Percentiles rank a stretch among this genome's conserved stretches.
phyloP scores from a whole-genome alignment of 768 basidiomycete genomes.

The Tephrocybe sp. region DNA sequence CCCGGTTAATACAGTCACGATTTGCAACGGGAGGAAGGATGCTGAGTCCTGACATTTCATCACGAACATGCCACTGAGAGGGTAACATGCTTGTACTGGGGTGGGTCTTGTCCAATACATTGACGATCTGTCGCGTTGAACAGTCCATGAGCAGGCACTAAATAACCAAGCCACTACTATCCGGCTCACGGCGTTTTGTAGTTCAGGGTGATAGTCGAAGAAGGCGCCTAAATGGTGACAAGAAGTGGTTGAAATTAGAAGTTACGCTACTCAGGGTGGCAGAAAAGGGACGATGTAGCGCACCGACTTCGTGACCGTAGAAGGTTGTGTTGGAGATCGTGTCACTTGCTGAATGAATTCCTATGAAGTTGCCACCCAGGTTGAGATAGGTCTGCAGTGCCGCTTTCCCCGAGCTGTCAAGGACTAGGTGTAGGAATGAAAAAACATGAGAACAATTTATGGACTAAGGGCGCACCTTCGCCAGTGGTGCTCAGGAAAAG shows the following conservation, averaged over 20 bases:
- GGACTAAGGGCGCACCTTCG: constrained; percentile 45
- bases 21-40: background rate
- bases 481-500: constrained; percentile 71
- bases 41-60: constrained; percentile 58
- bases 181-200: constrained; percentile 61
- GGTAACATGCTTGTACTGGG: constrained; percentile 63
- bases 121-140: constrained; percentile 46
- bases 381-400: constrained; percentile 68
- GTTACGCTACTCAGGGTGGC: background rate
- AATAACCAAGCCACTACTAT: background rate
- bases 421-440: constrained; percentile 38
- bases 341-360: constrained; percentile 66
- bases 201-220: constrained; percentile 69
- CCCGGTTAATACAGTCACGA: background rate
- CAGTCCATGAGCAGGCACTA: background rate
- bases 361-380: constrained; percentile 69
- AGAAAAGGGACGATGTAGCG: constrained; percentile 4
- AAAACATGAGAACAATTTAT: background rate
- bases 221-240: too few species aligned
- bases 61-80: constrained; percentile 47
- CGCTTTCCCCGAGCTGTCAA: constrained; percentile 55
- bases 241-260: background rate
- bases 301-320: constrained; percentile 59
- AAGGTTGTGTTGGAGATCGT: constrained; percentile 57
- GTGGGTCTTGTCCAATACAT: constrained; percentile 55